phyloP scores from a whole-genome alignment of 2,329 filamentous ascomycete species.

The Aspergillus luchuensis region DNA sequence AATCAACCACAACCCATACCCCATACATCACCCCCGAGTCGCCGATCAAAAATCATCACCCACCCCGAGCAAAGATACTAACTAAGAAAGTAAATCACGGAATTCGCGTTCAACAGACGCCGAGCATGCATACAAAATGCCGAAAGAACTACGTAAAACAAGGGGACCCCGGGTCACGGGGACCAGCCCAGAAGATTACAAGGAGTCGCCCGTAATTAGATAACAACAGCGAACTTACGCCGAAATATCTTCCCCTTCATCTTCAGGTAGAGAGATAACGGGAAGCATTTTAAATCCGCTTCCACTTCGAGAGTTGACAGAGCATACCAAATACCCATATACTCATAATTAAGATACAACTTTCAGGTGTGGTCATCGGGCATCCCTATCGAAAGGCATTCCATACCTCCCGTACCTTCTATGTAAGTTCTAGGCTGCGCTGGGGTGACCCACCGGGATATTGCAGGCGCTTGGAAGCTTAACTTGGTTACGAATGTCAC shows the following conservation, averaged over 20 bases:
- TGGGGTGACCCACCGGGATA: not conserved
- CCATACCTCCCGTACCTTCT: not conserved
- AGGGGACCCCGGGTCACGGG: not conserved
- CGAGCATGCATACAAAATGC: not conserved
- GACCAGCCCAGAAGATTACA: not conserved
- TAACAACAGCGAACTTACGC: not conserved
- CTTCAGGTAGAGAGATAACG: constrained; percentile 29
- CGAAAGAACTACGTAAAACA: not conserved
- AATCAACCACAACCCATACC: too few species aligned
- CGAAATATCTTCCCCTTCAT: not conserved
- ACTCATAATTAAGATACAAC: not conserved
- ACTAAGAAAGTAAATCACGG: too few species aligned
- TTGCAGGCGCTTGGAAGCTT: not conserved
- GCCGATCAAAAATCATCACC: too few species aligned
- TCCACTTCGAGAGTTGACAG: constrained; percentile 25
- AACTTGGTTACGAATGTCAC: not conserved
- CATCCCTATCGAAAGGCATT: too few species aligned
- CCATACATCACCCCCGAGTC: too few species aligned
- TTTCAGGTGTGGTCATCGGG: not conserved
- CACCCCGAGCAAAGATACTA: not conserved
- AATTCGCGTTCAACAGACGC: not conserved
- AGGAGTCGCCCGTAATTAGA: not conserved
- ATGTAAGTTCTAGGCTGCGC: not conserved
- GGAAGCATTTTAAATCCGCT: constrained; percentile 27
- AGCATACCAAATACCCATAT: not conserved